Conservation (phyloP, 441 rosid genomes). For the Brassica balearica region DNA sequence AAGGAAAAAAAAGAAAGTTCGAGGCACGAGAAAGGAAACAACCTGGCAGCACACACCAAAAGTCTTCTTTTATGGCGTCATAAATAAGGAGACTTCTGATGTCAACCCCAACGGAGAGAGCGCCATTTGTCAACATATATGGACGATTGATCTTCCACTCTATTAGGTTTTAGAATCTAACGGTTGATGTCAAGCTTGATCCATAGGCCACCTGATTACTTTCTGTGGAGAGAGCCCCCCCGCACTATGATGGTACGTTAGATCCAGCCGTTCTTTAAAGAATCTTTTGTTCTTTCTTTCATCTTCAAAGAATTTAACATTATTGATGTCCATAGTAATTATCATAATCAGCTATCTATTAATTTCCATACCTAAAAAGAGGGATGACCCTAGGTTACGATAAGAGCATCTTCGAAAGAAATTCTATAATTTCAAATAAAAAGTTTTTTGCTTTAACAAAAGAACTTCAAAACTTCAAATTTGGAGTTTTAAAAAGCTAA, state of each 20-base stretch:
- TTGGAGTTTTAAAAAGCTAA: no score
- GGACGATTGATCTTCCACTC: slow-evolving; percentile 15
- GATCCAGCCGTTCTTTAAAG: slow-evolving; percentile 10
- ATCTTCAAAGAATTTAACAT: background rate
- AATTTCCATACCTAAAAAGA: no score
- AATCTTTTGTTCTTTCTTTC: background rate
- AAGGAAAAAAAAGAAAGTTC: slow-evolving; percentile 55
- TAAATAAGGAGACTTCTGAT: slow-evolving; percentile 56
- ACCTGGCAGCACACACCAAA: slow-evolving; percentile 48
- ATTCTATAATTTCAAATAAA: no score
- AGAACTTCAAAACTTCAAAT: no score
- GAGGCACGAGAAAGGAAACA: slow-evolving; percentile 65
- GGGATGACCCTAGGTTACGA: no score
- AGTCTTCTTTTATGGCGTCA: slow-evolving; percentile 34
- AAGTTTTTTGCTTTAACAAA: no score
- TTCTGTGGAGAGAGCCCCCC: background rate
- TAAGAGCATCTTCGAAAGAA: no score
- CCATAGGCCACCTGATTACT: slow-evolving; percentile 6
- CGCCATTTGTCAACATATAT: slow-evolving; percentile 6
- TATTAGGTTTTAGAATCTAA: background rate
- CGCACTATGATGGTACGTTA: slow-evolving; percentile 3
- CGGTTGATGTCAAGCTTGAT: background rate
- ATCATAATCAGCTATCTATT: background rate
- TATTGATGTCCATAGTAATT: background rate
- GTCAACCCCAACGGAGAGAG: slow-evolving; percentile 49